These are phyloP conservation scores for Pterulicium gracile DNA, from an alignment of 1,284 basidiomycete species.

Conservation along the genomic window DNA sequence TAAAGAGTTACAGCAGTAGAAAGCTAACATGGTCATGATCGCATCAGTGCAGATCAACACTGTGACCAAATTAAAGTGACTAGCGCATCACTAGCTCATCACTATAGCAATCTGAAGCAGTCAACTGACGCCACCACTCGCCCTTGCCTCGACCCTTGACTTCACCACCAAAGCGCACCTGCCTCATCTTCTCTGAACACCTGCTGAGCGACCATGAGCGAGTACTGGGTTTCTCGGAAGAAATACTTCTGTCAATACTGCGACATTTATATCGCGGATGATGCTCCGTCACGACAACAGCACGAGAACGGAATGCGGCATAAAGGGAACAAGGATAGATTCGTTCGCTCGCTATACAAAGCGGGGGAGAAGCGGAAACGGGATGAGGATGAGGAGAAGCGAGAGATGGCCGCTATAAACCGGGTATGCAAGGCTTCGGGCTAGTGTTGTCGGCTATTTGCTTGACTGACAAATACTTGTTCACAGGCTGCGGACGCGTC, in stretches of 20 bases:
- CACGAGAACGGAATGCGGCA: slow-evolving; percentile 94
- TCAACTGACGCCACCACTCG: too few relatives aligned
- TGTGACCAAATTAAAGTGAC: too few relatives aligned
- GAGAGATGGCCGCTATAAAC: slow-evolving; percentile 82
- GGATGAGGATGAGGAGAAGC: slow-evolving; percentile 77
- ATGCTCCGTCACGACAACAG: slow-evolving; percentile 83
- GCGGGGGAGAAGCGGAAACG: slow-evolving; percentile 81
- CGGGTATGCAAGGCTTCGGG: slow-evolving; percentile 38
- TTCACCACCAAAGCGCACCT: too few relatives aligned
- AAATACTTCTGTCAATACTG: slow-evolving; percentile 83
- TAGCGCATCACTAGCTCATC: too few relatives aligned
- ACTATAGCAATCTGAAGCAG: too few relatives aligned
- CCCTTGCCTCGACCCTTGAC: too few relatives aligned
- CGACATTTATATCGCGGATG: slow-evolving; percentile 86
- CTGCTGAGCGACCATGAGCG: slow-evolving; percentile 69
- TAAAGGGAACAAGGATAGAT: slow-evolving; percentile 89
- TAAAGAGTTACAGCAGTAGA: too few relatives aligned
- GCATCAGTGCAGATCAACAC: too few relatives aligned
- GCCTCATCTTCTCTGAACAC: too few relatives aligned
- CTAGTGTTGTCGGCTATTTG: not conserved
- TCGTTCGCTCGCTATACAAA: slow-evolving; percentile 89
- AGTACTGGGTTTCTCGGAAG: slow-evolving; percentile 82
- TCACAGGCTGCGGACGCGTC: slow-evolving; percentile 63
- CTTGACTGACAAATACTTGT: slow-evolving; percentile 5
- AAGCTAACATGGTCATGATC: too few relatives aligned